A percentile compares a stretch with the other conserved stretches of the same genome.
Evolutionary conservation across 2,329 filamentous ascomycete species (phyloP).

Genomic region (Fragosphaeria purpurea): DNA sequence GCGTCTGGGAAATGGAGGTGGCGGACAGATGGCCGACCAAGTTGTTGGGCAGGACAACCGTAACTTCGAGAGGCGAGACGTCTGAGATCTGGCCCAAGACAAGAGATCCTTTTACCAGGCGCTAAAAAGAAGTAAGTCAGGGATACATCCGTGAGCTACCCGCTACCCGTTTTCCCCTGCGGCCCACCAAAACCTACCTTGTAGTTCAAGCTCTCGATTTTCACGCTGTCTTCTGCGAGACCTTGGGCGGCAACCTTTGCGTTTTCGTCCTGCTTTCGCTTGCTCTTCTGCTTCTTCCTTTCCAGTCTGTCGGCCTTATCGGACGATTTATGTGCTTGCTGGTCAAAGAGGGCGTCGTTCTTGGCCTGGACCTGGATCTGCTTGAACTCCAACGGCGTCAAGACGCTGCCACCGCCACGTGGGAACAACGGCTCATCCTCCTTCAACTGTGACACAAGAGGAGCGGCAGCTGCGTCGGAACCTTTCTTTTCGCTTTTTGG

Average conservation of each 20-base stretch:
- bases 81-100: conserved; percentile 78
- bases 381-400: conserved; percentile 91
- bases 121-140: conserved; percentile 36
- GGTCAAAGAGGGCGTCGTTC: conserved; percentile 83
- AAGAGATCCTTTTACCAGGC: conserved; percentile 72
- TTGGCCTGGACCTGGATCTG: conserved; percentile 92
- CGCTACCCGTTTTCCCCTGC: too few relatives aligned
- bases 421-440: conserved; percentile 89
- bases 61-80: conserved; percentile 70
- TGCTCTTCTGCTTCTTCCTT: conserved; percentile 47
- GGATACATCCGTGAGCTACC: not conserved
- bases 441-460: conserved; percentile 38
- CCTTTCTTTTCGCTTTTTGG: not conserved
- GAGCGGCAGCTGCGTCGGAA: conserved; percentile 12
- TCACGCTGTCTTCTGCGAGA: conserved; percentile 46
- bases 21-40: conserved; percentile 81
- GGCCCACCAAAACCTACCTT: conserved; percentile 48
- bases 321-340: conserved; percentile 47
- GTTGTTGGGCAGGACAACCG: conserved; percentile 83
- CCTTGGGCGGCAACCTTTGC: conserved; percentile 39
- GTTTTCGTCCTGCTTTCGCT: conserved; percentile 35
- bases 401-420: conserved; percentile 77
- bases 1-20: conserved; percentile 74
- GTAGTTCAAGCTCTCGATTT: conserved; percentile 79
- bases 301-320: conserved; percentile 32